Conservation (phyloP, 768 basidiomycete genomes). For the Amanita muscaria region DNA sequence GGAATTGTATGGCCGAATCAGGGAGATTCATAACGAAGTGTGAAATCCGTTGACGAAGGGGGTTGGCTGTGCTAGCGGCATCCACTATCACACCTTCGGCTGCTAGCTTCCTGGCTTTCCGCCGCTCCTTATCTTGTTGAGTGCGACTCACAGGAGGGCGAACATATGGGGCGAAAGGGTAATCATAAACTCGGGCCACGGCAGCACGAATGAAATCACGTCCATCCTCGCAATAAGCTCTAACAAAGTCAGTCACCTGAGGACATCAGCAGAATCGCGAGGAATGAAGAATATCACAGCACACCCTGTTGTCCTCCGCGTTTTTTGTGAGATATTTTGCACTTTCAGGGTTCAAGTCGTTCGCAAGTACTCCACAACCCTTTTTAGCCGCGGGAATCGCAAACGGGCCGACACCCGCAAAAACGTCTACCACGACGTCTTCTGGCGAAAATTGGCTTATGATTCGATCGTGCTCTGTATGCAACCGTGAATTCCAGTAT, state of each 20-base stretch:
- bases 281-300: conserved; percentile 13
- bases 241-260: conserved; percentile 28
- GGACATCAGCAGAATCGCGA: neutral
- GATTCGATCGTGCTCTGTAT: conserved; percentile 84
- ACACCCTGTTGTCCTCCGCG: conserved; percentile 66
- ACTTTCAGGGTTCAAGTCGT: conserved; percentile 90
- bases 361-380: conserved; percentile 83
- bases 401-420: conserved; percentile 97
- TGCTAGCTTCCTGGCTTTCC: conserved; percentile 23
- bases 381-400: conserved; percentile 89
- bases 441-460: conserved; percentile 63
- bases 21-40: conserved; percentile 99
- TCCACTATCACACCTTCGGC: conserved; percentile 10
- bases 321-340: conserved; percentile 71
- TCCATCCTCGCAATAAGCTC: conserved; percentile 78
- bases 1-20: conserved; percentile 81
- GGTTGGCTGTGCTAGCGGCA: conserved; percentile 13
- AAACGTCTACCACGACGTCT: conserved; percentile 86
- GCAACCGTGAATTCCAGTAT: conserved; percentile 97
- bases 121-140: conserved; percentile 31
- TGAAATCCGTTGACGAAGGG: conserved; percentile 47
- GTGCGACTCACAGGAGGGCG: conserved; percentile 42
- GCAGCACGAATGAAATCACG: conserved; percentile 70
- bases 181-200: conserved; percentile 41
- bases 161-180: conserved; percentile 57